Evolutionary conservation across 1,139 yeast genomes (phyloP).

Genomic region (Yamadazyma spencermartinsiae): DNA sequence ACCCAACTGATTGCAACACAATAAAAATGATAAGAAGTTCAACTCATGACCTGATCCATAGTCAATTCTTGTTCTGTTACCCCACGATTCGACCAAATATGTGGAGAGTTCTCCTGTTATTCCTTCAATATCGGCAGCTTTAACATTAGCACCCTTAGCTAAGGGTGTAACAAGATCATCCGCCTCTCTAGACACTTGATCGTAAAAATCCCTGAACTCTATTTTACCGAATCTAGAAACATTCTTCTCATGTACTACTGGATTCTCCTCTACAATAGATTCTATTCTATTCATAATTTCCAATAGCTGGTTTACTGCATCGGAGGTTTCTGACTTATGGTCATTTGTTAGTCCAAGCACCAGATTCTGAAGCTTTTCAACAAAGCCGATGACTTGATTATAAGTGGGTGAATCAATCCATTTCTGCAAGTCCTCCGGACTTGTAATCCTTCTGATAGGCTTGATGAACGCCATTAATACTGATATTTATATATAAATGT

Average conservation of each 20-base stretch:
- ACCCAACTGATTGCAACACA: slow-evolving; percentile 50
- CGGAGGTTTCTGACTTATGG: slow-evolving; percentile 33
- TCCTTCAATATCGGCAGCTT: slow-evolving; percentile 16
- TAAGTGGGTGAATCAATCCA: slow-evolving; percentile 63
- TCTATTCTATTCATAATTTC: slow-evolving; percentile 47
- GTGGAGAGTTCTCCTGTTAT: slow-evolving; percentile 39
- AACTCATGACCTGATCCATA: slow-evolving; percentile 98
- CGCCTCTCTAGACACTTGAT: slow-evolving; percentile 48
- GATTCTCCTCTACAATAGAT: slow-evolving; percentile 51
- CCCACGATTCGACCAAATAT: slow-evolving; percentile 76
- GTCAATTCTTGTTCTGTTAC: slow-evolving; percentile 82
- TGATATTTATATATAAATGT: background rate
- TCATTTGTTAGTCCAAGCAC: slow-evolving; percentile 67
- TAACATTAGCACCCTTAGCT: slow-evolving; percentile 7
- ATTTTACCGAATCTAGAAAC: slow-evolving; percentile 86
- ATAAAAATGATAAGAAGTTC: slow-evolving; percentile 72
- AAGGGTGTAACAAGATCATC: slow-evolving; percentile 19
- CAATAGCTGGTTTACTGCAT: slow-evolving; percentile 32
- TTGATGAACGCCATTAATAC: slow-evolving; percentile 10
- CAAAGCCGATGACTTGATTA: slow-evolving; percentile 51
- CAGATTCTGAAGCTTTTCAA: slow-evolving; percentile 59
- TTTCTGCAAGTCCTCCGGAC: slow-evolving; percentile 57
- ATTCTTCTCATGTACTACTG: slow-evolving; percentile 65
- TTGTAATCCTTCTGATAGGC: slow-evolving; percentile 59
- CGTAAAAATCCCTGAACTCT: slow-evolving; percentile 85